Percentiles rank a stretch among this genome's conserved stretches.
phyloP scores from a whole-genome alignment of 73 alveolate species.

The Stentor coeruleus region DNA sequence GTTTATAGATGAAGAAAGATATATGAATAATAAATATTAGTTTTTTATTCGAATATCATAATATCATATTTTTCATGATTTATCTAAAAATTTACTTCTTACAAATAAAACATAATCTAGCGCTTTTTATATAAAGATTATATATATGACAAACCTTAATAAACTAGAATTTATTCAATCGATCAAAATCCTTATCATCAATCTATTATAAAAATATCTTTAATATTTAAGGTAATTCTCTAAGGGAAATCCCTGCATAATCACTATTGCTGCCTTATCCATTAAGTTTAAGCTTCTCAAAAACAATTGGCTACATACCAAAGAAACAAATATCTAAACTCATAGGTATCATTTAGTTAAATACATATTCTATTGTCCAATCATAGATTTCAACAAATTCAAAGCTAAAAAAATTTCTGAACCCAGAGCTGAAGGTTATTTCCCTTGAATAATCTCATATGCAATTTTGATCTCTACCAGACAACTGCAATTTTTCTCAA shows the following conservation, averaged over 20 bases:
- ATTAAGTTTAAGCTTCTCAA: not conserved
- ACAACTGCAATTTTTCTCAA: not conserved
- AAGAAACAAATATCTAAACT: not conserved
- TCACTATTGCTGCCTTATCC: not conserved
- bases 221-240: too few species aligned
- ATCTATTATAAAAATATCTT: too few species aligned
- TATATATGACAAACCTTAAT: too few species aligned
- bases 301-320: not conserved
- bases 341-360: not conserved
- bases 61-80: too few species aligned
- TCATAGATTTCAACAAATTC: not conserved
- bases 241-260: constrained; percentile 2
- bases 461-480: not conserved
- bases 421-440: not conserved
- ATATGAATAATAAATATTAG: too few species aligned
- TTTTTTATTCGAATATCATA: too few species aligned
- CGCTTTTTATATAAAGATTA: too few species aligned
- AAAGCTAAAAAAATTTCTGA: not conserved
- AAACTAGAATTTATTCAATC: too few species aligned
- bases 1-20: too few species aligned
- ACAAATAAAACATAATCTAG: too few species aligned
- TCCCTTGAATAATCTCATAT: not conserved
- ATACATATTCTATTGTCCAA: not conserved
- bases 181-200: too few species aligned
- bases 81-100: too few species aligned